Base-by-base conservation (phyloP, 192 early-diverging fungal genomes). In the Coemansia sp. region DNA sequence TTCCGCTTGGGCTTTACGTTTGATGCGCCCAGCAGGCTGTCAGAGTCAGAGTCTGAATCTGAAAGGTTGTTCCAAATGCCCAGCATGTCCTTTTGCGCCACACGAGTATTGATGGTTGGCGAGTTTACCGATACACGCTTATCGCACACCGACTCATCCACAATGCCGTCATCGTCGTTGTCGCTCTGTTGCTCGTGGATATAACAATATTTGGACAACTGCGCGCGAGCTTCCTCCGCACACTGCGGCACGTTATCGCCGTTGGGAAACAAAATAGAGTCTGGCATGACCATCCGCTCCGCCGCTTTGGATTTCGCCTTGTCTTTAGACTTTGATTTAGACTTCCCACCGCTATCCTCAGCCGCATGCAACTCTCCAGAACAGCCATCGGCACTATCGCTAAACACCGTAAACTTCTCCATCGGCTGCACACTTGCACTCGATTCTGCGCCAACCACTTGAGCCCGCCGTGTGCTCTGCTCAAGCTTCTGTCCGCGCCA, bases 401-500 rank as follows among this genome's bases (percentile, higher is more conserved):
- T 51, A 47, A 77, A 82, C 55, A 82, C 74, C 0, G 66, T 67
- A 26, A 82, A 77, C 50, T 67, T 67, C 12, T 42, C 40, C 40
- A 42, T 42, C 40, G 31, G 31, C 31, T 6, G 31, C 5, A 31
- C 31, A 31, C 7, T 31, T 6, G 31, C 31, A 31, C 8, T 31
- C 1, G 31, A 1, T 1, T 6, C 31, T 31, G 31, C 8, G 31
- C 31, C 31, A 31, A 7, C 6, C 6, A 31, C 31, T 31, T 31
- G 31, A 1, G 31, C 31, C 6, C 31, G 31, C 31, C 31, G 31
- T 31, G 31, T 31, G 31, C 61, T 61, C 73, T 87, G 85, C 47
- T 80, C 79, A 0, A 92, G 61, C 5, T 61, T 89, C 11, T 82
- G 70, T 0, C 85, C 87, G 52, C 77, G 83, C 90, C 88, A 91